These are phyloP conservation scores for Fusarium burgessii DNA, from an alignment of 2,329 filamentous ascomycete genomes.

Conservation along the genomic window DNA sequence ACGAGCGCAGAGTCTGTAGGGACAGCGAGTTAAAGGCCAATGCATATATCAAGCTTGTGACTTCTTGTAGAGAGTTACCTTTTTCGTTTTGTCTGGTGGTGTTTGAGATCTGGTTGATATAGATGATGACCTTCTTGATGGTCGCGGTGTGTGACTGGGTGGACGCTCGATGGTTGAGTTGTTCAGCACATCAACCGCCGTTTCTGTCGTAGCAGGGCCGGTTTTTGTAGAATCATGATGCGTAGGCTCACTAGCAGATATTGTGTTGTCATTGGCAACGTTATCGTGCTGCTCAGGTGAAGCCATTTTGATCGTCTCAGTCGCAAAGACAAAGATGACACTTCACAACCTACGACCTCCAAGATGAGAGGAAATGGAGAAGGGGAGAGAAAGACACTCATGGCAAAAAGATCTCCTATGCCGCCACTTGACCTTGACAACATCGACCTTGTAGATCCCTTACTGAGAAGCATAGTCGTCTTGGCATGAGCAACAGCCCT, in stretches of 20 bases:
- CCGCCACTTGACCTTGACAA: background rate
- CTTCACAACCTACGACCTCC: background rate
- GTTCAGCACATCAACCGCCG: slow-evolving; percentile 6
- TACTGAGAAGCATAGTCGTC: background rate
- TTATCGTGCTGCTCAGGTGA: slow-evolving; percentile 9
- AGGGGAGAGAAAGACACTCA: background rate
- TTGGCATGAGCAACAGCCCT: slow-evolving; percentile 22
- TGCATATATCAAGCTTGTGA: background rate
- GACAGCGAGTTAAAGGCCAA: slow-evolving; percentile 12
- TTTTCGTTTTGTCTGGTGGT: slow-evolving; percentile 16
- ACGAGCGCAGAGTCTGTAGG: slow-evolving; percentile 32
- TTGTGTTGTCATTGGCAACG: background rate
- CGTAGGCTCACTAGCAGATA: background rate
- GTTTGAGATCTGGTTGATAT: slow-evolving; percentile 17
- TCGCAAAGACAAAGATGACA: slow-evolving; percentile 1
- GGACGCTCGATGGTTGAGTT: slow-evolving; percentile 4
- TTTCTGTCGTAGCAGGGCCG: slow-evolving; percentile 8
- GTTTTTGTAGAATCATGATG: background rate
- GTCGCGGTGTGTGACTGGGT: slow-evolving; percentile 17
- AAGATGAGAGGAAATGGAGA: background rate
- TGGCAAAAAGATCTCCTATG: background rate
- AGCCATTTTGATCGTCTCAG: slow-evolving; percentile 27
- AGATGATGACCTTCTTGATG: slow-evolving; percentile 27
- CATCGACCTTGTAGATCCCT: background rate
- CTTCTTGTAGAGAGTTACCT: slow-evolving; percentile 1